phyloP scores from a whole-genome alignment of 1,284 basidiomycete species.

The Ceratorhiza oryzae-sativae region DNA sequence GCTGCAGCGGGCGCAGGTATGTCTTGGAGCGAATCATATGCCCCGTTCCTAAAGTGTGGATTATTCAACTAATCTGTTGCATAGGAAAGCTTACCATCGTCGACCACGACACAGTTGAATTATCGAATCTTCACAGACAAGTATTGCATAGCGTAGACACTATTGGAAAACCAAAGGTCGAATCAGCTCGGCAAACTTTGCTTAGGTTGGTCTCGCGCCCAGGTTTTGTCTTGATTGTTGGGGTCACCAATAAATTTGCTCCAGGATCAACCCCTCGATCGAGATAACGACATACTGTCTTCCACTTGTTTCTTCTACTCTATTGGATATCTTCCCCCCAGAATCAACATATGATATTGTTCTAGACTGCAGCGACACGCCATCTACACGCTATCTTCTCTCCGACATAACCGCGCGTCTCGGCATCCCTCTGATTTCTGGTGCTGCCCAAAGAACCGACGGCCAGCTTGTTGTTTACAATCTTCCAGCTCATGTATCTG shows the following conservation, averaged over 20 bases:
- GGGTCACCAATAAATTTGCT: slow-evolving; percentile 24
- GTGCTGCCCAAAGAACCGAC: slow-evolving; percentile 90
- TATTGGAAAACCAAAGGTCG: slow-evolving; percentile 83
- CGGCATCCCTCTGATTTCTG: slow-evolving; percentile 83
- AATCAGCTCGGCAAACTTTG: slow-evolving; percentile 77
- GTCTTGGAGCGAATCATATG: slow-evolving; percentile 44
- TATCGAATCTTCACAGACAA: slow-evolving; percentile 94
- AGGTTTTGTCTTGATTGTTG: slow-evolving; percentile 1
- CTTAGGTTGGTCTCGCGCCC: slow-evolving; percentile 57
- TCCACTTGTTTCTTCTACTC: slow-evolving; percentile 65
- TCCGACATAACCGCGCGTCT: slow-evolving; percentile 87
- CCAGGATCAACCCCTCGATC: slow-evolving; percentile 75
- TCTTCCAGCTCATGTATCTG: slow-evolving; percentile 47
- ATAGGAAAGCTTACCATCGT: slow-evolving; percentile 84
- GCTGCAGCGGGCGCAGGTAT: slow-evolving; percentile 90
- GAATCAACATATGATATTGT: slow-evolving; percentile 73
- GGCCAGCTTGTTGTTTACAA: slow-evolving; percentile 91
- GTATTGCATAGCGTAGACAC: slow-evolving; percentile 84
- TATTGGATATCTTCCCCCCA: slow-evolving; percentile 47
- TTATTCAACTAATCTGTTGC: background rate
- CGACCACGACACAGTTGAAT: slow-evolving; percentile 89
- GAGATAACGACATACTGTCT: slow-evolving; percentile 61
- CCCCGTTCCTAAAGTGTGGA: slow-evolving; percentile 1
- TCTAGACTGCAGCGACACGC: slow-evolving; percentile 96
- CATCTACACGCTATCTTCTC: slow-evolving; percentile 89